A percentile compares a stretch with the other conserved stretches of the same genome.
Evolutionary conservation across 352 stramenopile species (phyloP).

Genomic region (Globisporangium paddicum): DNA sequence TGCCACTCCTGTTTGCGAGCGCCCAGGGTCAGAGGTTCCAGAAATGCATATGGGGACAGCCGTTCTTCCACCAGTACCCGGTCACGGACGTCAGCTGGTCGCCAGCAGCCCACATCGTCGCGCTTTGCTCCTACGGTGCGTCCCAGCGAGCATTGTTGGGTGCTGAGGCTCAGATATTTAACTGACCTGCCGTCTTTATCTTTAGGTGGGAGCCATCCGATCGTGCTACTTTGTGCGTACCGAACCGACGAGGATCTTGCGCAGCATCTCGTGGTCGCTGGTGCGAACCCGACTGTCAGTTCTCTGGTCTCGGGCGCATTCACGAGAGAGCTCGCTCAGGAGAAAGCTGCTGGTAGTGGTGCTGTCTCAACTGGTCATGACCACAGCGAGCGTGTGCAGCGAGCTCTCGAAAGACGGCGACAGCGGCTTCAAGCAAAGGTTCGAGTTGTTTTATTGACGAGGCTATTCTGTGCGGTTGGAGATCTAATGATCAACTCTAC

Average conservation of each 20-base stretch:
- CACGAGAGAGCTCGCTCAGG: background rate
- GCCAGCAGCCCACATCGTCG: slow-evolving; percentile 51
- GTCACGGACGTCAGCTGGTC: slow-evolving; percentile 63
- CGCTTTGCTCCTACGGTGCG: slow-evolving; percentile 55
- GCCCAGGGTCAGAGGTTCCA: slow-evolving; percentile 43
- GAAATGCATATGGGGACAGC: slow-evolving; percentile 41
- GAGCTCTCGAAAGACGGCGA: slow-evolving; percentile 36
- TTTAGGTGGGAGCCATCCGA: slow-evolving; percentile 46
- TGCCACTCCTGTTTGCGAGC: slow-evolving; percentile 49
- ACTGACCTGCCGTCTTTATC: background rate
- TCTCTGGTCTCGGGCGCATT: background rate
- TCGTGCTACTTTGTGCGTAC: slow-evolving; percentile 56
- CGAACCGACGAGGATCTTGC: slow-evolving; percentile 34
- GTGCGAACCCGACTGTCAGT: background rate
- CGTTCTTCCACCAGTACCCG: slow-evolving; percentile 49
- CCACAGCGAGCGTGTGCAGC: slow-evolving; percentile 33
- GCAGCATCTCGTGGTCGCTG: slow-evolving; percentile 7
- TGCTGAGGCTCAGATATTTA: background rate
- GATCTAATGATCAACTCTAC: background rate
- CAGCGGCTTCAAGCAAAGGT: slow-evolving; percentile 46
- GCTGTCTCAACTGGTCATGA: slow-evolving; percentile 11
- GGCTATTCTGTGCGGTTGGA: background rate
- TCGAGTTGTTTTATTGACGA: background rate
- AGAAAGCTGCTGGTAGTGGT: background rate
- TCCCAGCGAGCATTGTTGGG: background rate